Percentiles rank a stretch among this genome's conserved stretches.
Conservation (phyloP, 2,329 filamentous ascomycete genomes). For the Fusarium sp. region DNA sequence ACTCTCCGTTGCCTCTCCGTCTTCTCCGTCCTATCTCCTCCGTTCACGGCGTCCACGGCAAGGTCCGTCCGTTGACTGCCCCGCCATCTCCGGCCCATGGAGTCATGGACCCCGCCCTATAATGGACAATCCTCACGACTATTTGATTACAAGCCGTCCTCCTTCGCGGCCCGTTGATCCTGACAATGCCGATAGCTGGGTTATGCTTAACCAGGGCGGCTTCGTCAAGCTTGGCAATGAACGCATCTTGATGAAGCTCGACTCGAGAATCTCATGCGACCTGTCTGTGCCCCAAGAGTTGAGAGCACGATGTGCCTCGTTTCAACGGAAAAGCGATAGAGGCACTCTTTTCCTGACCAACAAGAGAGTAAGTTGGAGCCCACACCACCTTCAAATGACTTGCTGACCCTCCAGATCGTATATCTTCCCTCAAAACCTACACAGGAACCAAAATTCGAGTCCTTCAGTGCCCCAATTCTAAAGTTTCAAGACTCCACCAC, state of each 20-base stretch:
- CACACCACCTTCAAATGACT: not conserved
- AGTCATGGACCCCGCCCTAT: constrained; percentile 50
- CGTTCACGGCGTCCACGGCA: constrained; percentile 38
- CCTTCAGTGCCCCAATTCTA: constrained; percentile 88
- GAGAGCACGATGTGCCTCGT: constrained; percentile 67
- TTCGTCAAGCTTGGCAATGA: constrained; percentile 90
- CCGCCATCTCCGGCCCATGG: constrained; percentile 48
- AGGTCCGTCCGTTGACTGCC: constrained; percentile 44
- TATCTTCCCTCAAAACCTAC: constrained; percentile 82
- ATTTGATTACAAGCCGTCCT: constrained; percentile 53
- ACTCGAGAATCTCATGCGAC: constrained; percentile 80
- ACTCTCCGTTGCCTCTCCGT: constrained; percentile 30
- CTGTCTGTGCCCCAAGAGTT: constrained; percentile 77
- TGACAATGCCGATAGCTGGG: constrained; percentile 77
- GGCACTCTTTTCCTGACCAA: constrained; percentile 86
- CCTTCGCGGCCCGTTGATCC: constrained; percentile 55
- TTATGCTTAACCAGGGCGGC: constrained; percentile 84
- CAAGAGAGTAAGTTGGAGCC: constrained; percentile 71
- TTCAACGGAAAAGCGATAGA: constrained; percentile 77
- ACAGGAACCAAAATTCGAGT: constrained; percentile 72
- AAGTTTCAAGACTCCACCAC: constrained; percentile 89
- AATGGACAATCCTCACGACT: constrained; percentile 57
- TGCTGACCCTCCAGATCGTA: constrained; percentile 70
- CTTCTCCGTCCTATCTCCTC: constrained; percentile 36
- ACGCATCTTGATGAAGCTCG: constrained; percentile 81